Evolutionary conservation across 2,329 filamentous ascomycete species (phyloP).

Genomic region (Trichoderma simmonsii): DNA sequence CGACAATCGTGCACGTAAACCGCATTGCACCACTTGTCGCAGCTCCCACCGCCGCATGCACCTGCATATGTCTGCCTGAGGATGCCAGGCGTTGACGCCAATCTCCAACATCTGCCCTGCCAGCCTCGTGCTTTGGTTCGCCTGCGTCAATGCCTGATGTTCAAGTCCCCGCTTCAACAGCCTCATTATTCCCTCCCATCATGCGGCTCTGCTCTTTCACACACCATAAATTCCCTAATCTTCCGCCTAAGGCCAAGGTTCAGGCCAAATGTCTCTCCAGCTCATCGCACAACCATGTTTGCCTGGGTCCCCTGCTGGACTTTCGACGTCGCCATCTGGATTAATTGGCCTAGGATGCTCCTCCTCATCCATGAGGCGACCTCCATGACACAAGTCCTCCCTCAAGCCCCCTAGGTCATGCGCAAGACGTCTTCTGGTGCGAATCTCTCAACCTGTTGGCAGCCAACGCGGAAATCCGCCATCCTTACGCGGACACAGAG

Average conservation of each 20-base stretch:
- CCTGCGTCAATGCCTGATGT: slow-evolving; percentile 15
- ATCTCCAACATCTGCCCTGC: slow-evolving; percentile 12
- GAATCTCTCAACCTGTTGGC: not conserved
- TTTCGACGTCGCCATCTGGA: not conserved
- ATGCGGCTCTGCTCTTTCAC: not conserved
- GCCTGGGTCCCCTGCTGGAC: not conserved
- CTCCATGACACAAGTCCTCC: not conserved
- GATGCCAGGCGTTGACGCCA: slow-evolving; percentile 19
- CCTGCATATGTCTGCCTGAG: slow-evolving; percentile 22
- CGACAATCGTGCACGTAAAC: not conserved
- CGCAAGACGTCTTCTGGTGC: not conserved
- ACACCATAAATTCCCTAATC: not conserved
- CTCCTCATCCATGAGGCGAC: not conserved
- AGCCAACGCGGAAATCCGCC: not conserved
- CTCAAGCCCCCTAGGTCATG: not conserved
- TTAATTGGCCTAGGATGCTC: not conserved
- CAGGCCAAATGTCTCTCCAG: not conserved
- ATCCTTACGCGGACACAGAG: not conserved
- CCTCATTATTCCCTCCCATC: not conserved
- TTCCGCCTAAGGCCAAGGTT: not conserved
- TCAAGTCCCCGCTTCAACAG: slow-evolving; percentile 6
- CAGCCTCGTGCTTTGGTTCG: slow-evolving; percentile 17
- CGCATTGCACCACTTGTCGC: not conserved
- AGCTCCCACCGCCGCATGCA: not conserved
- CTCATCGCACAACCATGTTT: not conserved